These are phyloP conservation scores for Vaucheria bursata DNA, from an alignment of 352 stramenopile species.

Conservation along the genomic window DNA sequence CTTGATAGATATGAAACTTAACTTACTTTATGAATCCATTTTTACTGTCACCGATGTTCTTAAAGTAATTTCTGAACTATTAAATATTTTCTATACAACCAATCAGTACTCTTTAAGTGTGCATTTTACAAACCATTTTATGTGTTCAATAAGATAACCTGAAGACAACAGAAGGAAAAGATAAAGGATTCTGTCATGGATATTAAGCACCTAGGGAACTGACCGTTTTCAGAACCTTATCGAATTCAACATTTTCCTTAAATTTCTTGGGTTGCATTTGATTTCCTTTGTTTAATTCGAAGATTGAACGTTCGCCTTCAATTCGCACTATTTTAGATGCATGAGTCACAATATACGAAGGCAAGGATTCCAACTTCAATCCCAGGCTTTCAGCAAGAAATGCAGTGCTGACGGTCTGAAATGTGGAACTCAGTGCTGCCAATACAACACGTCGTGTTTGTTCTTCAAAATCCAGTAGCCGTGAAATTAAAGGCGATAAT, in stretches of 20 bases:
- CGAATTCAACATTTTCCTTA: slow-evolving; percentile 43
- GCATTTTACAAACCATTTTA: too few relatives aligned
- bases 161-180: too few relatives aligned
- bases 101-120: too few relatives aligned
- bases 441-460: not conserved
- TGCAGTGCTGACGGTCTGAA: not conserved
- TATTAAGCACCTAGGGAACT: not conserved
- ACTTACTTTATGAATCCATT: too few relatives aligned
- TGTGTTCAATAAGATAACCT: too few relatives aligned
- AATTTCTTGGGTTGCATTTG: slow-evolving; percentile 45
- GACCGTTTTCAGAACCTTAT: slow-evolving; percentile 42
- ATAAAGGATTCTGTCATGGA: too few relatives aligned
- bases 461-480: not conserved
- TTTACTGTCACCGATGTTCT: too few relatives aligned
- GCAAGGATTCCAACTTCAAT: not conserved
- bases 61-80: too few relatives aligned
- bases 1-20: too few relatives aligned
- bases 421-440: not conserved
- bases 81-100: too few relatives aligned
- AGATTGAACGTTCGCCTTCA: not conserved
- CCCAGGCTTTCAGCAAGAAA: not conserved
- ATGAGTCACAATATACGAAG: too few relatives aligned
- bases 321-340: too few relatives aligned
- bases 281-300: slow-evolving; percentile 42
- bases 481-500: not conserved